These are phyloP conservation scores for Colletotrichum salicis DNA, from an alignment of 2,329 filamentous ascomycete genomes.

Conservation along the genomic window DNA sequence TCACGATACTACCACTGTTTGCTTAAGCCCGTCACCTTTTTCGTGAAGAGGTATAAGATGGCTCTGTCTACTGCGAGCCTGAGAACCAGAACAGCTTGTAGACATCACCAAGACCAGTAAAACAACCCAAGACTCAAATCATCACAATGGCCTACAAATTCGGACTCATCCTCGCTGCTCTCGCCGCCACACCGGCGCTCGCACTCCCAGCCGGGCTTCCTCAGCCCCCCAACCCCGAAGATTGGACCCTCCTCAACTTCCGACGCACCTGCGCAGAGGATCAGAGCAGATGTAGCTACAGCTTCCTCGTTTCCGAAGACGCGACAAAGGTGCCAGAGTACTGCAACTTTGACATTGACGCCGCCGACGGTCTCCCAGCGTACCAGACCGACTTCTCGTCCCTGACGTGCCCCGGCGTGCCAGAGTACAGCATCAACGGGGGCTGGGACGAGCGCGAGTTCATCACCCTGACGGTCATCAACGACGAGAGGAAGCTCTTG, in stretches of 20 bases:
- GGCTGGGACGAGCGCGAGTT: constrained; percentile 27
- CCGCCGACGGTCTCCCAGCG: background rate
- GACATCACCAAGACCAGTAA: too few relatives aligned
- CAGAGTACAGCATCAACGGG: constrained; percentile 12
- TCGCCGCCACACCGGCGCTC: too few relatives aligned
- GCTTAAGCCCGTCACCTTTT: too few relatives aligned
- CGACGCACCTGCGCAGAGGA: constrained; percentile 3
- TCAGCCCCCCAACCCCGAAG: background rate
- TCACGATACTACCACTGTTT: too few relatives aligned
- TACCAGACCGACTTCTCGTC: constrained; percentile 16
- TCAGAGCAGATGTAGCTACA: constrained; percentile 19
- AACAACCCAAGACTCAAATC: too few relatives aligned
- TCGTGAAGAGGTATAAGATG: too few relatives aligned
- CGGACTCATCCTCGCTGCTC: too few relatives aligned
- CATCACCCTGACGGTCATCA: background rate
- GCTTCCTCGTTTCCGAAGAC: constrained; percentile 17
- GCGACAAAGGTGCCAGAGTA: background rate
- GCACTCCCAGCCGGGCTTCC: too few relatives aligned
- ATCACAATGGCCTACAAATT: too few relatives aligned
- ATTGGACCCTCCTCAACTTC: constrained; percentile 25
- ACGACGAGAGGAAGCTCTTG: background rate
- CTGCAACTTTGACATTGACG: constrained; percentile 18
- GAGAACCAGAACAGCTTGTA: too few relatives aligned
- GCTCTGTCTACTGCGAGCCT: too few relatives aligned
- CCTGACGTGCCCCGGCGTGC: background rate